Percentiles rank a stretch among this genome's conserved stretches.
These are phyloP conservation scores for Marchantia paleacea DNA, from an alignment of 225 moss, liverwort and hornwort genomes.

Conservation along the genomic window DNA sequence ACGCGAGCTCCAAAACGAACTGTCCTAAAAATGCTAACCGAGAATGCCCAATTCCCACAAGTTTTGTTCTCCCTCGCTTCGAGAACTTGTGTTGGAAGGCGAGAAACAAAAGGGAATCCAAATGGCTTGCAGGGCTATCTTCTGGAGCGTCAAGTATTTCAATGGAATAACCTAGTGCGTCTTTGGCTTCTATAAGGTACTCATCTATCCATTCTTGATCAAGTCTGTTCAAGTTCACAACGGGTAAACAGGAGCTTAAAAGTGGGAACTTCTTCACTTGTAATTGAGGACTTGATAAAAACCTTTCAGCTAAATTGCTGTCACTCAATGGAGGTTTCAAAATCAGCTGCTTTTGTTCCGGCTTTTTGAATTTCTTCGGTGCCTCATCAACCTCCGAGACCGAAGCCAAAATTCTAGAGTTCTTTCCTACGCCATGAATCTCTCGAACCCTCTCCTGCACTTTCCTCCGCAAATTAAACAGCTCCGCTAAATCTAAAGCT, in stretches of 20 bases:
- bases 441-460: neutral
- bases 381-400: conserved; percentile 24
- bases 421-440: conserved; percentile 3
- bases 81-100: conserved; percentile 77
- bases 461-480: neutral
- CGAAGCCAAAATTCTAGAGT: neutral
- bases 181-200: conserved; percentile 65
- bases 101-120: conserved; percentile 76
- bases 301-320: conserved; percentile 70
- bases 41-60: conserved; percentile 76
- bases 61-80: conserved; percentile 50
- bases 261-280: conserved; percentile 63
- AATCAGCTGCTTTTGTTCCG: conserved; percentile 56
- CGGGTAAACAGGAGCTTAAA: conserved; percentile 73
- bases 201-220: conserved; percentile 82
- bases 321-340: conserved; percentile 83
- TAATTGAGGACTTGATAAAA: conserved; percentile 74
- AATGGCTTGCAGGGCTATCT: conserved; percentile 53
- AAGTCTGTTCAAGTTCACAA: conserved; percentile 40
- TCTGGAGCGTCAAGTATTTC: conserved; percentile 46
- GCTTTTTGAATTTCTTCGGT: neutral
- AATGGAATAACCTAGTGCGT: conserved; percentile 63
- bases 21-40: conserved; percentile 77
- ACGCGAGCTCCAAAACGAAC: conserved; percentile 75
- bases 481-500: conserved; percentile 1